Percentiles rank a stretch among this genome's conserved stretches.
These are phyloP conservation scores for Geotrichum restrictum DNA, from an alignment of 1,139 yeast species.

Conservation along the genomic window DNA sequence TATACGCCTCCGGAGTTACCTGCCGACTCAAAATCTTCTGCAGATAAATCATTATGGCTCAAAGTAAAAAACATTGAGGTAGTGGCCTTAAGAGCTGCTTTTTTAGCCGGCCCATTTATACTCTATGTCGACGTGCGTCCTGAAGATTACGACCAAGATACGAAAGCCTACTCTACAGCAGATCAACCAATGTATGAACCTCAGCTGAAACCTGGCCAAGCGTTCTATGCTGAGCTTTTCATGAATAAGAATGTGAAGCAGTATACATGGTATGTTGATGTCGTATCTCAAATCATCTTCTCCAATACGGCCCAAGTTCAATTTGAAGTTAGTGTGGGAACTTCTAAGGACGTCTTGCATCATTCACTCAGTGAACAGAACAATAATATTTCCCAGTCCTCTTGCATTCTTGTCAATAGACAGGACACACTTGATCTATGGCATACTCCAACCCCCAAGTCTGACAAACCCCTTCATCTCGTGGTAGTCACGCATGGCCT, in stretches of 20 bases:
- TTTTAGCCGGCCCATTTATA: slow-evolving; percentile 85
- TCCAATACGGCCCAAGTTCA: slow-evolving; percentile 63
- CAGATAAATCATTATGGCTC: slow-evolving; percentile 48
- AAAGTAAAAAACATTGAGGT: slow-evolving; percentile 71
- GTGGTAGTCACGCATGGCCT: slow-evolving; percentile 86
- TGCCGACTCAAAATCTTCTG: slow-evolving; percentile 24
- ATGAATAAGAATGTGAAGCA: slow-evolving; percentile 44
- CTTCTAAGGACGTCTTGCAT: slow-evolving; percentile 45
- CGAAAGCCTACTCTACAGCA: slow-evolving; percentile 57
- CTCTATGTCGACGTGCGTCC: slow-evolving; percentile 77
- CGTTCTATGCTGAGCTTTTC: slow-evolving; percentile 52
- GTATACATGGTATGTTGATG: slow-evolving; percentile 78
- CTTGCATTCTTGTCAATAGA: not conserved
- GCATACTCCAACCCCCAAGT: slow-evolving; percentile 54
- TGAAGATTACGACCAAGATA: slow-evolving; percentile 55
- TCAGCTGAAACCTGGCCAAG: slow-evolving; percentile 65
- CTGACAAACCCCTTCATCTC: slow-evolving; percentile 56
- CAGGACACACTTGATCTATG: slow-evolving; percentile 69
- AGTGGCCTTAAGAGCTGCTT: slow-evolving; percentile 78
- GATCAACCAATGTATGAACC: slow-evolving; percentile 75
- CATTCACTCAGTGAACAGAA: slow-evolving; percentile 12
- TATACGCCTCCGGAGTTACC: slow-evolving; percentile 42
- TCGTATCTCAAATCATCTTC: slow-evolving; percentile 80
- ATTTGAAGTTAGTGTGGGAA: slow-evolving; percentile 64
- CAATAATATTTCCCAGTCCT: not conserved